Evolutionary conservation across 306 rosid genomes (phyloP).

Genomic region (Fagus sylvatica): DNA sequence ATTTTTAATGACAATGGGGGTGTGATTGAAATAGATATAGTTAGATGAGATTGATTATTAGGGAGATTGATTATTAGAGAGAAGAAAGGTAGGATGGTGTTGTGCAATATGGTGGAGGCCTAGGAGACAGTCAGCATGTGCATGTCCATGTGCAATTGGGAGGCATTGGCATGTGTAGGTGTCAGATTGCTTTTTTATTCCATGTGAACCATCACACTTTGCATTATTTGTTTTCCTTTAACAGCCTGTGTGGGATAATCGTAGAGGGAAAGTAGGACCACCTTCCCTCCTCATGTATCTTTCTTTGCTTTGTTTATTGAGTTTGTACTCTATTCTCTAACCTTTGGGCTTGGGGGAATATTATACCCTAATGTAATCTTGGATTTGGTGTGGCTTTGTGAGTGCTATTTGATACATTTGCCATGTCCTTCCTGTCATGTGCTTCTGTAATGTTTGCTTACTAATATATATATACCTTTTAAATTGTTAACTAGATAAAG

Average conservation of each 20-base stretch:
- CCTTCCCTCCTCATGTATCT: constrained; percentile 10
- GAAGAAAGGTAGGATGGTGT: constrained; percentile 22
- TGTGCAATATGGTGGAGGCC: constrained; percentile 34
- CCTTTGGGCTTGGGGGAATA: constrained; percentile 33
- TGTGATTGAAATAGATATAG: constrained; percentile 27
- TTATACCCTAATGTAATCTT: constrained; percentile 34
- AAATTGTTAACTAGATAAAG: constrained; percentile 25
- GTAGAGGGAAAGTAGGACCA: constrained; percentile 57
- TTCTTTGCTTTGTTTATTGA: constrained; percentile 32
- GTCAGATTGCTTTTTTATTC: constrained; percentile 74
- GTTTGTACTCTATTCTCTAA: constrained; percentile 36
- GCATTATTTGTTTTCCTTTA: constrained; percentile 64
- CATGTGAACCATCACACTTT: constrained; percentile 73
- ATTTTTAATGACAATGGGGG: constrained; percentile 39
- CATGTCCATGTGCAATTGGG: constrained; percentile 66
- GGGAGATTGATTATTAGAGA: constrained; percentile 20
- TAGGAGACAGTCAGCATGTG: constrained; percentile 71
- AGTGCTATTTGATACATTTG: constrained; percentile 44
- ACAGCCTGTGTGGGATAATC: constrained; percentile 68
- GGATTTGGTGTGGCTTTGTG: constrained; percentile 48
- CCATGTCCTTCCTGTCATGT: constrained; percentile 27
- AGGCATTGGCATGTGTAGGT: constrained; percentile 82
- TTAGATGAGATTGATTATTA: constrained; percentile 11
- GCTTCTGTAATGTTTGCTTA: constrained; percentile 37
- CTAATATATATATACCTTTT: constrained; percentile 12